These are phyloP conservation scores for Volvox reticuliferus DNA, from an alignment of 139 green algal genomes.

Conservation along the genomic window DNA sequence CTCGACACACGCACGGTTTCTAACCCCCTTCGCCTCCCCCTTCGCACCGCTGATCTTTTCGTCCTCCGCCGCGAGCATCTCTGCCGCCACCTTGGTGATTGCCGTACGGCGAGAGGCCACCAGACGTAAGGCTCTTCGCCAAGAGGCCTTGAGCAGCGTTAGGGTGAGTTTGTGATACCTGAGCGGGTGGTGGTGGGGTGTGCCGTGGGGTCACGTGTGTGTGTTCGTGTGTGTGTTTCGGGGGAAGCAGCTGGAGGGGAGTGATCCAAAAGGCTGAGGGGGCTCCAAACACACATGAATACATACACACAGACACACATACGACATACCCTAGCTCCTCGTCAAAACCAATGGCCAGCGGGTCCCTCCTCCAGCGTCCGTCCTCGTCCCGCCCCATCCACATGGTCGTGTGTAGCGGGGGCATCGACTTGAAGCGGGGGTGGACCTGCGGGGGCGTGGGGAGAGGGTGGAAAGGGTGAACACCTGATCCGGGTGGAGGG, in stretches of 20 bases:
- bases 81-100: conserved; percentile 62
- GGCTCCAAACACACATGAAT: no score
- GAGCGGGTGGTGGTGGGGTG: not conserved
- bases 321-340: conserved; percentile 66
- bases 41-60: conserved; percentile 54
- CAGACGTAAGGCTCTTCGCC: conserved; percentile 59
- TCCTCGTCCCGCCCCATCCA: conserved; percentile 53
- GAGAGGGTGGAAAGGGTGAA: not conserved
- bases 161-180: conserved; percentile 70
- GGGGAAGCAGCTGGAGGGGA: no score
- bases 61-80: conserved; percentile 61
- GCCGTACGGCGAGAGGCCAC: conserved; percentile 50
- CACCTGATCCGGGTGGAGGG: not conserved
- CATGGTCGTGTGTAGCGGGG: conserved; percentile 65
- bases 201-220: no score
- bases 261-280: no score
- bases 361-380: conserved; percentile 48
- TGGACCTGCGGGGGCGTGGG: conserved; percentile 24
- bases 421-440: conserved; percentile 59
- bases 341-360: conserved; percentile 55
- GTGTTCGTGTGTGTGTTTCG: no score
- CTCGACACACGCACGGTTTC: not conserved
- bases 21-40: not conserved
- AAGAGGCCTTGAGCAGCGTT: conserved; percentile 71
- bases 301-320: no score